Evolutionary conservation across 106 monocot species (phyloP).

Genomic region (Platanthera zijinensis): DNA sequence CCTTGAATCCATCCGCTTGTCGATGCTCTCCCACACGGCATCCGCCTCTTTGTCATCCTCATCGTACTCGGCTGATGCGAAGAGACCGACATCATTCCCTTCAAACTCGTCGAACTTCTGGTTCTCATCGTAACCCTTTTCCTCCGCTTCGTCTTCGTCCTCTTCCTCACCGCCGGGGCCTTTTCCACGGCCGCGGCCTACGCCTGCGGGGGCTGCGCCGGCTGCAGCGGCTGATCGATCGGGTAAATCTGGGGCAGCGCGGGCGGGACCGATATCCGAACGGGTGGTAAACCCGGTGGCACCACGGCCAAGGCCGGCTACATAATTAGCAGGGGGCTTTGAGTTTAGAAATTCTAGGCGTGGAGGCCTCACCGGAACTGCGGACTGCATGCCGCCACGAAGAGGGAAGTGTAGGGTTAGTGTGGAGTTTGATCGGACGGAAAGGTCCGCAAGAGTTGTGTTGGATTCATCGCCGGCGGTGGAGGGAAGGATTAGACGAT

Average conservation of each 20-base stretch:
- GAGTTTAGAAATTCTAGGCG: conserved; percentile 86
- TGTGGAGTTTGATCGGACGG: conserved; percentile 26
- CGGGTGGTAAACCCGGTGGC: conserved; percentile 96
- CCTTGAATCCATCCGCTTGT: conserved; percentile 78
- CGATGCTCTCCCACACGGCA: conserved; percentile 93
- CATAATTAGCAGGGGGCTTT: conserved; percentile 90
- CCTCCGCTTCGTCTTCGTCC: conserved; percentile 72
- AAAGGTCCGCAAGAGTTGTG: conserved; percentile 20
- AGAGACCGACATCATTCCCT: conserved; percentile 91
- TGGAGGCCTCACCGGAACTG: conserved; percentile 36
- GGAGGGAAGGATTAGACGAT: conserved; percentile 17
- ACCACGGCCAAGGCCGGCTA: conserved; percentile 95
- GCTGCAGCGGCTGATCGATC: conserved; percentile 22
- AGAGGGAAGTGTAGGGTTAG: conserved; percentile 45
- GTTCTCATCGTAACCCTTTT: conserved; percentile 97
- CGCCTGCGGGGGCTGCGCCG: conserved; percentile 15
- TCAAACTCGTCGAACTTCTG: conserved; percentile 99
- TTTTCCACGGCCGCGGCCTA: conserved; percentile 48
- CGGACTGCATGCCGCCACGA: conserved; percentile 32
- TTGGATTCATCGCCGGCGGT: not conserved
- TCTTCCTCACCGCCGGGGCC: conserved; percentile 38
- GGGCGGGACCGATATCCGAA: conserved; percentile 69
- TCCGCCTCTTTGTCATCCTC: conserved; percentile 98
- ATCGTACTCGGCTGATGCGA: conserved; percentile 95
- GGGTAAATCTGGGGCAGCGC: conserved; percentile 39